Evolutionary conservation across 257 asterid species (phyloP).

Genomic region (Phtheirospermum japonicum): DNA sequence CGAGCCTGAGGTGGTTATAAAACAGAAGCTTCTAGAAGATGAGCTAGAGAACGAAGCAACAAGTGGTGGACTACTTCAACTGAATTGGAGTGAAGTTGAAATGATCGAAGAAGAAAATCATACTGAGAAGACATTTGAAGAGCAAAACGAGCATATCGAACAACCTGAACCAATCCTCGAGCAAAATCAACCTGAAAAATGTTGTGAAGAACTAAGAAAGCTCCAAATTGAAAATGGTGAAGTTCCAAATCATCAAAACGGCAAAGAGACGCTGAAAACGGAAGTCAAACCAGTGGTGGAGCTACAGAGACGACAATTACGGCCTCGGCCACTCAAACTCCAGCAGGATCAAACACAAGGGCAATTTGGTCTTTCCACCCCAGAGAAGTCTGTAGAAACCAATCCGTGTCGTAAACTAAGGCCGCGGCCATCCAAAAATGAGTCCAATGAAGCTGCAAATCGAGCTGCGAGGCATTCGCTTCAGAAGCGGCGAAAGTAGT

Average conservation of each 20-base stretch:
- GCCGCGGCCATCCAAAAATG: constrained; percentile 22
- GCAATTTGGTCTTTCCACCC: not conserved
- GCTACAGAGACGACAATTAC: constrained; percentile 12
- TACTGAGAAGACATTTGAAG: too few species aligned
- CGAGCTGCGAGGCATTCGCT: not conserved
- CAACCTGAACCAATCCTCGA: too few species aligned
- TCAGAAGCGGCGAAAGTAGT: constrained; percentile 2
- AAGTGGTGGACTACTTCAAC: not conserved
- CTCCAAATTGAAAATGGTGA: not conserved
- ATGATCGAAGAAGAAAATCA: too few species aligned
- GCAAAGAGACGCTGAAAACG: not conserved
- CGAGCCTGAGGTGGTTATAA: too few species aligned
- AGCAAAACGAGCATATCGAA: too few species aligned
- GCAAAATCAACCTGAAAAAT: too few species aligned
- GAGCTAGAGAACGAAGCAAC: not conserved
- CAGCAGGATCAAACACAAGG: constrained; percentile 16
- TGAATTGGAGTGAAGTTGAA: not conserved
- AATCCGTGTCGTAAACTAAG: constrained; percentile 14
- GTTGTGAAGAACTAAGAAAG: not conserved
- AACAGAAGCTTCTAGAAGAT: too few species aligned
- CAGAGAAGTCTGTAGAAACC: constrained; percentile 9
- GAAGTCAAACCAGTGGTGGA: not conserved
- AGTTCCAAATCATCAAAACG: not conserved
- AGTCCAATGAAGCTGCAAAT: constrained; percentile 16
- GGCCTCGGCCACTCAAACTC: not conserved